These are phyloP conservation scores for Diaporthe aspalathi DNA, from an alignment of 2,329 filamentous ascomycete genomes.

Conservation along the genomic window DNA sequence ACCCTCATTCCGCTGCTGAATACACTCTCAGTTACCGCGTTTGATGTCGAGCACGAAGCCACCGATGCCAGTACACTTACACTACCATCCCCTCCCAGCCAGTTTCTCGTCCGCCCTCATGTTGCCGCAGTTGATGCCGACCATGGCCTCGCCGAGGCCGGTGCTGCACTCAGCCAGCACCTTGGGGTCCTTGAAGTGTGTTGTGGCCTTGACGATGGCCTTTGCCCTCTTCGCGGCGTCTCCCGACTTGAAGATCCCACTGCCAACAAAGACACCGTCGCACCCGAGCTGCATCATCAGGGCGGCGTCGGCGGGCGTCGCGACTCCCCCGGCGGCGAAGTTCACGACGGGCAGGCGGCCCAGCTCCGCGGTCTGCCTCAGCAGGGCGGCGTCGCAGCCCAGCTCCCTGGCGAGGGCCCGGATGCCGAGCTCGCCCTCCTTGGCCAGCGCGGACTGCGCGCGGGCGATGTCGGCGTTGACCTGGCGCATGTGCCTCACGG, in stretches of 20 bases:
- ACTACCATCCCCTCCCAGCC: constrained; percentile 85
- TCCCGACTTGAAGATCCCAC: constrained; percentile 96
- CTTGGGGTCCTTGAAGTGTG: constrained; percentile 87
- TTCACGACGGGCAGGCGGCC: constrained; percentile 95
- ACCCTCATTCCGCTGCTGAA: constrained; percentile 86
- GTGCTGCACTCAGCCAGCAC: constrained; percentile 88
- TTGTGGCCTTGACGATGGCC: constrained; percentile 94
- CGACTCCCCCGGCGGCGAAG: constrained; percentile 98
- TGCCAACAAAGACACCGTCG: constrained; percentile 97
- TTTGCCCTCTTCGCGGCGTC: constrained; percentile 89
- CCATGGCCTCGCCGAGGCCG: constrained; percentile 97
- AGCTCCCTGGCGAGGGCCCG: constrained; percentile 85
- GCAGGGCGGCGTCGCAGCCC: constrained; percentile 79
- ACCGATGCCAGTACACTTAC: too few species aligned
- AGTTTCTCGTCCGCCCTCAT: constrained; percentile 86
- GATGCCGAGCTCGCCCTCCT: constrained; percentile 63
- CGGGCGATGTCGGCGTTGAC: constrained; percentile 84
- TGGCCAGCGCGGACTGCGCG: constrained; percentile 78
- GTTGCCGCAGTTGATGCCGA: constrained; percentile 86
- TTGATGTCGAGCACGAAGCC: too few species aligned
- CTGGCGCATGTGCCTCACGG: constrained; percentile 94
- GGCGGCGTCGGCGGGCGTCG: constrained; percentile 96
- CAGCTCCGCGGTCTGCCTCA: constrained; percentile 88
- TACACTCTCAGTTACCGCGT: constrained; percentile 51
- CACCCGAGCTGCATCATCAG: constrained; percentile 99